phyloP scores from a whole-genome alignment of 2,329 filamentous ascomycete genomes.

The Tolypocladium album region DNA sequence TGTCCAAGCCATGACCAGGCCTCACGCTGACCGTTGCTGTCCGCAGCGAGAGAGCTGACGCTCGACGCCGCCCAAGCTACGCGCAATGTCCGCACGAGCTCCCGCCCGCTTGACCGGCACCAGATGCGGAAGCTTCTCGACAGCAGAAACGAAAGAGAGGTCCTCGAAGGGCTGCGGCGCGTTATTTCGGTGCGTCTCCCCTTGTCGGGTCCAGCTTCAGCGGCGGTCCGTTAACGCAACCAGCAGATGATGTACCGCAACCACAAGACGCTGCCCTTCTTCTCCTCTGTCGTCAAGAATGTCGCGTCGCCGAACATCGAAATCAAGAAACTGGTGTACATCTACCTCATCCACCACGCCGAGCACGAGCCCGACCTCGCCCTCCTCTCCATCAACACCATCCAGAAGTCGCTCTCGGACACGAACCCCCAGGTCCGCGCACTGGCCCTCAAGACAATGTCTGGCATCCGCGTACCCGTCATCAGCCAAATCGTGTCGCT shows the following conservation, averaged over 20 bases:
- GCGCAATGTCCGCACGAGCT: conserved; percentile 50
- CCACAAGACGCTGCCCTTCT: conserved; percentile 82
- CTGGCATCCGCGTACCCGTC: conserved; percentile 89
- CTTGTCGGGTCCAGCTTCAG: background rate
- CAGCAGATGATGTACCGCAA: conserved; percentile 86
- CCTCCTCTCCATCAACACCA: conserved; percentile 94
- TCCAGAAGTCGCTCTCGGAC: conserved; percentile 94
- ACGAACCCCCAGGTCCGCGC: conserved; percentile 82
- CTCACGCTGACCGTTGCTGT: conserved; percentile 6
- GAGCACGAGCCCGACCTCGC: conserved; percentile 93
- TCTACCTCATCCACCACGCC: conserved; percentile 93
- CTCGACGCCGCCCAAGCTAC: conserved; percentile 93
- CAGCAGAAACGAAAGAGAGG: conserved; percentile 84
- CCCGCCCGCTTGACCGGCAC: conserved; percentile 58
- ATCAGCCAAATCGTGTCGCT: conserved; percentile 96
- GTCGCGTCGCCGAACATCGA: conserved; percentile 88
- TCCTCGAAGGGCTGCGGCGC: conserved; percentile 80
- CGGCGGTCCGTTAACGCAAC: background rate
- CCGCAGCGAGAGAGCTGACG: conserved; percentile 82
- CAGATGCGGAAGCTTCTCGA: conserved; percentile 94
- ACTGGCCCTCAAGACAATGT: conserved; percentile 92
- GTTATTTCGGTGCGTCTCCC: conserved; percentile 66
- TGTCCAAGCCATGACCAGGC: conserved; percentile 1
- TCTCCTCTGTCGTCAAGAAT: conserved; percentile 97
- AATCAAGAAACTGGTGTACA: conserved; percentile 97